These are phyloP conservation scores for Truncatella angustata DNA, from an alignment of 2,329 filamentous ascomycete genomes.

Conservation along the genomic window DNA sequence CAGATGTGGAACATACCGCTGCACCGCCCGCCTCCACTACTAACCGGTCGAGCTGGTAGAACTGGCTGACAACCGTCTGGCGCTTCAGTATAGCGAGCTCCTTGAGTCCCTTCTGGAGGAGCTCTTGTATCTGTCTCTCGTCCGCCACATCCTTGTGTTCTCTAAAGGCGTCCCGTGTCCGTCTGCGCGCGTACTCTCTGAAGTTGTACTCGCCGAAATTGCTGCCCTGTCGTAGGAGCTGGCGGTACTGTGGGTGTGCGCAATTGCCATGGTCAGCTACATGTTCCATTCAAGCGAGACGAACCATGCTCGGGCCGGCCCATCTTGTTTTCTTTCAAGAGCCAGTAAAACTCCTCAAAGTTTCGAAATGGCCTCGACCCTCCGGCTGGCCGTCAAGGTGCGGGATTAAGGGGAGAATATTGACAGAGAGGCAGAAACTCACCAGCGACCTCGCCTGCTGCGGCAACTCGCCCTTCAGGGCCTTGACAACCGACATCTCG, in stretches of 20 bases:
- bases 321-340: too few relatives aligned
- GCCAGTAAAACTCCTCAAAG: too few relatives aligned
- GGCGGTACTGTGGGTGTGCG: conserved; percentile 70
- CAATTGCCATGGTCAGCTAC: conserved; percentile 12
- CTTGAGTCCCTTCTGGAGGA: conserved; percentile 84
- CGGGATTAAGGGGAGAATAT: too few relatives aligned
- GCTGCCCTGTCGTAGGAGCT: conserved; percentile 78
- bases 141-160: conserved; percentile 75
- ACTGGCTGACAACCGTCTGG: conserved; percentile 92
- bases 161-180: conserved; percentile 87
- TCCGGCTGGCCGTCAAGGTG: too few relatives aligned
- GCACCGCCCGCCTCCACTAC: conserved; percentile 82
- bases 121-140: conserved; percentile 74
- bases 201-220: conserved; percentile 97
- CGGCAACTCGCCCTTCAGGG: conserved; percentile 52
- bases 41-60: conserved; percentile 87
- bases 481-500: conserved; percentile 32
- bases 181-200: conserved; percentile 89
- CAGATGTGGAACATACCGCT: conserved; percentile 52
- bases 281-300: too few relatives aligned
- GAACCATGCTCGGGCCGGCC: too few relatives aligned
- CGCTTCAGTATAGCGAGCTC: conserved; percentile 91
- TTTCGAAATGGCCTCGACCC: too few relatives aligned
- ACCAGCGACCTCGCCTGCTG: conserved; percentile 58
- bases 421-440: conserved; percentile 21